Conservation (phyloP, 192 early-diverging fungal genomes). For the Cladochytrium replicatum region DNA sequence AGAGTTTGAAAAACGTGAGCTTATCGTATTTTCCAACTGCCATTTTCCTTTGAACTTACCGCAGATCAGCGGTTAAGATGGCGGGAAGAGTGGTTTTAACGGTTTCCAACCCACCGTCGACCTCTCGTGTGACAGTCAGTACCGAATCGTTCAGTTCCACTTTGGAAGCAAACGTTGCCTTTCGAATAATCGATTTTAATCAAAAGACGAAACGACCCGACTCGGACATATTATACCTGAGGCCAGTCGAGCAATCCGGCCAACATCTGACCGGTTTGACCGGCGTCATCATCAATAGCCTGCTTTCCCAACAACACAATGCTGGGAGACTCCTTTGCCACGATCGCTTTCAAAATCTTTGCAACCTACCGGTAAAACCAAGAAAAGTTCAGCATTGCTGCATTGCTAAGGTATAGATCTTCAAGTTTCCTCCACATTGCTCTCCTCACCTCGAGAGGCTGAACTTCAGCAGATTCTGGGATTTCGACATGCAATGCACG, state of each 20-base stretch:
- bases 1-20: too few species aligned
- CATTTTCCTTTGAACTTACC: constrained; percentile 40
- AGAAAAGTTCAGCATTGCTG: background rate
- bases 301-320: constrained; percentile 96
- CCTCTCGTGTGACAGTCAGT: constrained; percentile 85
- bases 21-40: too few species aligned
- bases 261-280: constrained; percentile 98
- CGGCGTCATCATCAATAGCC: constrained; percentile 96
- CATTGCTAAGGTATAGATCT: too few species aligned
- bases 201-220: background rate
- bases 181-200: too few species aligned
- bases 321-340: constrained; percentile 84
- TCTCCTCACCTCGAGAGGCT: constrained; percentile 62
- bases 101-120: constrained; percentile 96
- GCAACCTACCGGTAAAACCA: constrained; percentile 72
- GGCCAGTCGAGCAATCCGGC: constrained; percentile 90
- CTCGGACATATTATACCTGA: constrained; percentile 46
- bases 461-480: constrained; percentile 44
- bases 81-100: constrained; percentile 76
- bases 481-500: constrained; percentile 86
- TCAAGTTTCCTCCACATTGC: too few species aligned
- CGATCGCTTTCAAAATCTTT: constrained; percentile 82
- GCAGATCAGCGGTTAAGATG: constrained; percentile 88
- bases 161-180: constrained; percentile 96
- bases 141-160: constrained; percentile 58